Base-by-base conservation (phyloP, 2,329 filamentous ascomycete species). In the Waltergamsia citrina region DNA sequence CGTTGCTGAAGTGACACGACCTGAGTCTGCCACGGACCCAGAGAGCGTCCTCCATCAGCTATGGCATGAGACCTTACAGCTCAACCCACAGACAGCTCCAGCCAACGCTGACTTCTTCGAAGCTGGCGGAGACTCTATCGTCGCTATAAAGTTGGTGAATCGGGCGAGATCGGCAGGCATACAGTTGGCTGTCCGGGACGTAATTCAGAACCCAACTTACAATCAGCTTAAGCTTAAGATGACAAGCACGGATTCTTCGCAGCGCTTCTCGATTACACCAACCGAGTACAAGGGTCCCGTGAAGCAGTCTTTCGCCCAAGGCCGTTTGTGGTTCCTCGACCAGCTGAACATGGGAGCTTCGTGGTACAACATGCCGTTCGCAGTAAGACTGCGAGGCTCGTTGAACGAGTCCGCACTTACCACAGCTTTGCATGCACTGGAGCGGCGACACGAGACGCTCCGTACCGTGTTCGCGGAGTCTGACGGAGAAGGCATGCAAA, bases 31-130 rank as follows among this genome's bases (percentile, higher is more conserved):
- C 25, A n/a, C 12, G n/a, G 25, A 27, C 12, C 37, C 14, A 48
- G 53, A 4, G 55, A 67, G 3, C 48, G 71, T 12, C n/a, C n/a
- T n/a, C n/a, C n/a, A n/a, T n/a, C n/a, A n/a, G n/a, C n/a, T n/a
- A n/a, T n/a, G n/a, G n/a, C n/a, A n/a, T n/a, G n/a, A n/a, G n/a
- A n/a, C n/a, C n/a, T n/a, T n/a, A n/a, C n/a, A n/a, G n/a, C n/a
- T n/a, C n/a, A n/a, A n/a, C n/a, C n/a, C n/a, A n/a, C n/a, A n/a
- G n/a, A n/a, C n/a, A n/a, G n/a, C n/a, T n/a, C n/a, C n/a, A n/a
- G n/a, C n/a, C n/a, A 44, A 42, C 2, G 48, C 65, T 2, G 38
- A 47, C 36, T 56, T 56, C 36, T 46, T 56, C 32, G 34, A 37
- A 5, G 29, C 53, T 4, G 52, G 53, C 1, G 53, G 53, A 4